A percentile compares a stretch with the other conserved stretches of the same genome.
These are phyloP conservation scores for Botrytis hyacinthi DNA, from an alignment of 2,329 filamentous ascomycete species.

Conservation along the genomic window DNA sequence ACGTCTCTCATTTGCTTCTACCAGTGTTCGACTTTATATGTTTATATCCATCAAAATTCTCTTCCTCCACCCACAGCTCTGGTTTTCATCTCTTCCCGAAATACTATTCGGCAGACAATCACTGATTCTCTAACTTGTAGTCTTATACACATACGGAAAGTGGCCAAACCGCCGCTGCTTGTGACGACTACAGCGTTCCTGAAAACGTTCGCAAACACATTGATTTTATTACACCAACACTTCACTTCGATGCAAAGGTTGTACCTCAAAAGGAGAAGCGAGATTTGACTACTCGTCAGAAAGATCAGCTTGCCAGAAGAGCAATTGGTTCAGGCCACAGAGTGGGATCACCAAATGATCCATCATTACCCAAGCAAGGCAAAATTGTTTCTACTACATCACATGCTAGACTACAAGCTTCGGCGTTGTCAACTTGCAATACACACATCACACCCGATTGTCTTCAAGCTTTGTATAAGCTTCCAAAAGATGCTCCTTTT, in stretches of 20 bases:
- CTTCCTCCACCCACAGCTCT: neutral
- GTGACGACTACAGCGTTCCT: constrained; percentile 24
- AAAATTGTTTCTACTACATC: constrained; percentile 3
- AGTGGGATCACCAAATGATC: constrained; percentile 36
- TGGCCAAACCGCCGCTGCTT: constrained; percentile 27
- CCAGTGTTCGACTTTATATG: neutral
- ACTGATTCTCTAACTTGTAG: neutral
- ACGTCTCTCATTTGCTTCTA: neutral
- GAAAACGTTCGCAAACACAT: constrained; percentile 19
- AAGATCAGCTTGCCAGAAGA: neutral
- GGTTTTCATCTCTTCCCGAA: neutral
- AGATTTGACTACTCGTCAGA: constrained; percentile 8
- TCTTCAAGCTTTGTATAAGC: constrained; percentile 49
- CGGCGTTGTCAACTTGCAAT: constrained; percentile 44
- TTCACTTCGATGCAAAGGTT: constrained; percentile 25
- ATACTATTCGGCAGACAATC: neutral
- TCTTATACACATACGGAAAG: constrained; percentile 26
- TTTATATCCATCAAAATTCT: neutral
- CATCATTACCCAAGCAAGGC: constrained; percentile 39
- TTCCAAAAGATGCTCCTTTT: constrained; percentile 41
- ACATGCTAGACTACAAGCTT: neutral
- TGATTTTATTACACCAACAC: constrained; percentile 25
- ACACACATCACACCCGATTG: constrained; percentile 55
- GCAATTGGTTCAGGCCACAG: constrained; percentile 45
- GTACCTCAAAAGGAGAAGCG: constrained; percentile 13